Percentiles rank a stretch among this genome's conserved stretches.
Conservation (phyloP, 139 green algal species). For the Coccomyxa sp. region DNA sequence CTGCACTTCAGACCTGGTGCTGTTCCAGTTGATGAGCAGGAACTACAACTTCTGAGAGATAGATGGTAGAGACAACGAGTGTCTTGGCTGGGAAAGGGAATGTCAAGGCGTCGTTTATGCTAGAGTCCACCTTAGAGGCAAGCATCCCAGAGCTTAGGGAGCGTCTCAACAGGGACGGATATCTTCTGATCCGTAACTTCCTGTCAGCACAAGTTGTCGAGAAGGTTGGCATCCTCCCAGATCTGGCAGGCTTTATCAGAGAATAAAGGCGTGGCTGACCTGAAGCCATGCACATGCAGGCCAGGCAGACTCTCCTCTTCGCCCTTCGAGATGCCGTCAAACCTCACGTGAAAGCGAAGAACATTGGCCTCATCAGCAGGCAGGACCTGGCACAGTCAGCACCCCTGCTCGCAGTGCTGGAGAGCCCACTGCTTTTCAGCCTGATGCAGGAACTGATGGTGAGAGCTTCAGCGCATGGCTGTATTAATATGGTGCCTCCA, state of each 20-base stretch:
- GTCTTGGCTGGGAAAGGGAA: slow-evolving; percentile 15
- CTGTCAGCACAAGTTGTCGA: neutral
- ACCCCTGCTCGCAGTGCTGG: slow-evolving; percentile 10
- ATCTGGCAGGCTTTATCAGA: neutral
- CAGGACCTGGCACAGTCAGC: slow-evolving; percentile 17
- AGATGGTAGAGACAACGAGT: no score
- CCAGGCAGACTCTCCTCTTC: neutral
- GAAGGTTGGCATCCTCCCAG: neutral
- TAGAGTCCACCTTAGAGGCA: neutral
- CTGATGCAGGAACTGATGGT: slow-evolving; percentile 13
- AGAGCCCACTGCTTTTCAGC: slow-evolving; percentile 6
- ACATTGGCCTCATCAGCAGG: slow-evolving; percentile 19
- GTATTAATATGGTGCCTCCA: neutral
- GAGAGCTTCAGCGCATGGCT: neutral
- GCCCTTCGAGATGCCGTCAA: neutral
- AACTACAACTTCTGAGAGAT: no score
- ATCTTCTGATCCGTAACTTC: slow-evolving; percentile 11
- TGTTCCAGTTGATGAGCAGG: neutral
- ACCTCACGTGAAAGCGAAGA: slow-evolving; percentile 6
- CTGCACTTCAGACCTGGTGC: neutral
- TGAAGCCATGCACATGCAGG: neutral
- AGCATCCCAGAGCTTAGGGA: neutral
- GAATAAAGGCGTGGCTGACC: neutral
- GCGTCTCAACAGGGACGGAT: slow-evolving; percentile 16
- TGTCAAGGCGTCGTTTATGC: slow-evolving; percentile 3